Conservation (phyloP, 257 asterid genomes). For the Asclepias syriaca region DNA sequence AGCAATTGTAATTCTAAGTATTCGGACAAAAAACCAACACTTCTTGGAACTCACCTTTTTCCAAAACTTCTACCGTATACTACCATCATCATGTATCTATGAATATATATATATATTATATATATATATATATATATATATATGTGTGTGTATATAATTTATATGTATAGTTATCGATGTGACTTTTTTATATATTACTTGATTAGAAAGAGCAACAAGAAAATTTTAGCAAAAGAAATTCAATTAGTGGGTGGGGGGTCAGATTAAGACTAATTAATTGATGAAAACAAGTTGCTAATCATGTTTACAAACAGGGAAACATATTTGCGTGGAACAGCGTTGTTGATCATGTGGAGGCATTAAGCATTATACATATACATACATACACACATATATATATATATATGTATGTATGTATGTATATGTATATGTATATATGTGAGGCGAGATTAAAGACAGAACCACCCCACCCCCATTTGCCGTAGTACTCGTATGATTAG, state of each 20-base stretch:
- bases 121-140: no score
- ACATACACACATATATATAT: no score
- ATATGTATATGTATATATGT: no score
- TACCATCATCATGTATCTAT: no score
- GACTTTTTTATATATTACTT: neutral
- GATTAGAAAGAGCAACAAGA: neutral
- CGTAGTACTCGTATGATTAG: neutral
- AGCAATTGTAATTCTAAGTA: neutral
- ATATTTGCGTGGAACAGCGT: neutral
- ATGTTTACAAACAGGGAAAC: slow-evolving; percentile 5
- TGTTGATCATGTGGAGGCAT: slow-evolving; percentile 4
- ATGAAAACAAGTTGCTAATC: neutral
- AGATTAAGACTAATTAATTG: neutral
- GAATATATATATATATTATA: no score
- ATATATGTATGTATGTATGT: no score
- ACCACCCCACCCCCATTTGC: neutral
- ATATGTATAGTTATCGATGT: no score
- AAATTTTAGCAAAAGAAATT: neutral
- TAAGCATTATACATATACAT: no score
- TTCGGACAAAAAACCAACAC: slow-evolving; percentile 6
- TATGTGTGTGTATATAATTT: no score
- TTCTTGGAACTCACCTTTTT: slow-evolving; percentile 23
- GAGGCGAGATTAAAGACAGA: neutral
- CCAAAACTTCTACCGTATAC: neutral
- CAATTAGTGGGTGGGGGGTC: neutral